Evolutionary conservation across 163 green algal genomes (phyloP).

Genomic region (Scenedesmus sp.): DNA sequence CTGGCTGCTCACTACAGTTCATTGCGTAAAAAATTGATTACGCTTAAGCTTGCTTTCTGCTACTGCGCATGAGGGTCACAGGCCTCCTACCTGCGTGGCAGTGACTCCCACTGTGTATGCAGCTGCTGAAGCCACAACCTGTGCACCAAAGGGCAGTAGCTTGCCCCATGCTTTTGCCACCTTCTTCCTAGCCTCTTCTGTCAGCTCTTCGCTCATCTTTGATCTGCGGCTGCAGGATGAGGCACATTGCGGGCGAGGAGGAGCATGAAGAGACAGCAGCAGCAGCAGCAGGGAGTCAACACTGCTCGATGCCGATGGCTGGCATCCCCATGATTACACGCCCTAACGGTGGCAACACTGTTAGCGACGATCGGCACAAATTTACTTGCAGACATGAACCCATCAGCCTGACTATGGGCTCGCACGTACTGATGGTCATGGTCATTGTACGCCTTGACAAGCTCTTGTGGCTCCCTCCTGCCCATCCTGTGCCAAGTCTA

Average conservation of each 20-base stretch:
- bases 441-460: neutral
- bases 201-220: constrained; percentile 22
- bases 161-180: constrained; percentile 41
- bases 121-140: constrained; percentile 64
- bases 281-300: neutral
- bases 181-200: constrained; percentile 39
- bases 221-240: neutral
- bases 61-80: neutral
- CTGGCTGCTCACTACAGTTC: no score
- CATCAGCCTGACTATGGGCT: neutral
- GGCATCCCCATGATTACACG: neutral
- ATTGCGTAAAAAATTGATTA: neutral
- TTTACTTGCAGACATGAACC: neutral
- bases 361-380: neutral
- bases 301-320: neutral
- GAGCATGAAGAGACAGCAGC: neutral
- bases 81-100: constrained; percentile 60
- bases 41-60: neutral
- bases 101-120: constrained; percentile 72
- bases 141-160: constrained; percentile 66
- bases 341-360: neutral
- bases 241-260: neutral
- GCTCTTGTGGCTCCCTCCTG: neutral
- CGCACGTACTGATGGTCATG: constrained; percentile 13
- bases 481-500: neutral